A percentile compares a stretch with the other conserved stretches of the same genome.
Evolutionary conservation across 352 stramenopile genomes (phyloP).

Genomic region (Pythium brassicae): DNA sequence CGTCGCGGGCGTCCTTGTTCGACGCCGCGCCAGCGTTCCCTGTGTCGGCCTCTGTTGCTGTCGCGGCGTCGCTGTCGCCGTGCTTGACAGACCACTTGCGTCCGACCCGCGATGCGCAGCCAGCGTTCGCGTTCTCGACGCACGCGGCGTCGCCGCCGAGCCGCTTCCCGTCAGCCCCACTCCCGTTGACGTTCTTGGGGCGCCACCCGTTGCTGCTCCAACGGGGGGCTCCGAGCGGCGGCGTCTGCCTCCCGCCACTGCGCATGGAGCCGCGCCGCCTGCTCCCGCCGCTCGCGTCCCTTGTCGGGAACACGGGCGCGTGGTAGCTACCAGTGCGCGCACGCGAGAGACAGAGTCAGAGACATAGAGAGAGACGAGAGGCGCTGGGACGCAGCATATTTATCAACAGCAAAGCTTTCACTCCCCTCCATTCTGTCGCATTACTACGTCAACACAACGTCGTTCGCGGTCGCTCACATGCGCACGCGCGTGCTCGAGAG

Average conservation of each 20-base stretch:
- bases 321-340: constrained; percentile 3
- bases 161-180: constrained; percentile 4
- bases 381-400: background rate
- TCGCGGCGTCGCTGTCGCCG: background rate
- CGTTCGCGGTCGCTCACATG: constrained; percentile 20
- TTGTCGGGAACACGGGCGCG: constrained; percentile 20
- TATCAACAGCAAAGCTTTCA: too few species aligned
- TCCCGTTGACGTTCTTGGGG: background rate
- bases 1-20: background rate
- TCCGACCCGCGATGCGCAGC: background rate
- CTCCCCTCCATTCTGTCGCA: too few species aligned
- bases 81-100: background rate
- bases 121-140: background rate
- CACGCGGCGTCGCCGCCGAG: background rate
- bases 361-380: background rate
- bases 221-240: background rate
- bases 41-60: too few species aligned
- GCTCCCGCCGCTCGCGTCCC: constrained; percentile 54
- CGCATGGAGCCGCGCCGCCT: constrained; percentile 26
- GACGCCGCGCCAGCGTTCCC: background rate
- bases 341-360: background rate
- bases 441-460: too few species aligned
- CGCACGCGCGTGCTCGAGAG: constrained; percentile 24
- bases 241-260: constrained; percentile 28
- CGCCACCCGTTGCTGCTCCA: constrained; percentile 9